phyloP scores from a whole-genome alignment of 495 filamentous ascomycete genomes.

The Peziza echinospora region DNA sequence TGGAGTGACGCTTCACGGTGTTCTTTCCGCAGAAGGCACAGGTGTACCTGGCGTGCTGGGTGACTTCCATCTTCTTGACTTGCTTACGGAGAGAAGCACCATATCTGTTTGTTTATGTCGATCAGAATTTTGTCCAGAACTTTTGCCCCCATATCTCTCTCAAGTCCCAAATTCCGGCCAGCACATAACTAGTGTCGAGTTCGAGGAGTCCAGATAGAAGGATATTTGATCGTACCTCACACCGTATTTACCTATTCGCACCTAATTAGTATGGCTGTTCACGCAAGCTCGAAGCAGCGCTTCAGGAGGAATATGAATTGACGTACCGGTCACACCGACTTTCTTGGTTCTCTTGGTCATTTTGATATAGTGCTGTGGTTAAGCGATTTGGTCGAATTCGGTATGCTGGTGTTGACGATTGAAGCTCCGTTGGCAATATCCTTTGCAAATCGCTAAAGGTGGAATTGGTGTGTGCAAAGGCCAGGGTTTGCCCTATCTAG shows the following conservation, averaged over 20 bases:
- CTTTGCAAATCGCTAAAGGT: too few species aligned
- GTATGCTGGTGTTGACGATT: too few species aligned
- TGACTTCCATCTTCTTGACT: conserved; percentile 99
- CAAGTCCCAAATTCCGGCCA: conserved; percentile 4
- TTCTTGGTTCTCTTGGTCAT: conserved; percentile 98
- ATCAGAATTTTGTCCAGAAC: not conserved
- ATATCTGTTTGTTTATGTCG: conserved; percentile 50
- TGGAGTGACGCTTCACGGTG: conserved; percentile 73
- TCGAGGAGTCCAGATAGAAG: too few species aligned
- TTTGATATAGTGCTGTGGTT: too few species aligned
- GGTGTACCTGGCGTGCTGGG: conserved; percentile 82
- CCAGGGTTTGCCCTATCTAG: too few species aligned
- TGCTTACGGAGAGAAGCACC: conserved; percentile 99
- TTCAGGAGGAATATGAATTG: conserved; percentile 1
- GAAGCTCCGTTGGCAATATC: too few species aligned
- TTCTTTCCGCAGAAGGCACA: conserved; percentile 94
- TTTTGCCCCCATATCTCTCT: conserved; percentile 2
- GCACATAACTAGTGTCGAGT: too few species aligned
- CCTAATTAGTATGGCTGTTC: not conserved
- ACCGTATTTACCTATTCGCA: conserved; percentile 43
- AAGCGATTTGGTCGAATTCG: too few species aligned
- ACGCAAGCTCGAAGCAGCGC: not conserved
- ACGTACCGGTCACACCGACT: conserved; percentile 60
- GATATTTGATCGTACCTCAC: conserved; percentile 31
- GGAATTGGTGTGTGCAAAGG: too few species aligned